phyloP scores from a whole-genome alignment of 164 flowering plant species.

The Macadamia integrifolia region DNA sequence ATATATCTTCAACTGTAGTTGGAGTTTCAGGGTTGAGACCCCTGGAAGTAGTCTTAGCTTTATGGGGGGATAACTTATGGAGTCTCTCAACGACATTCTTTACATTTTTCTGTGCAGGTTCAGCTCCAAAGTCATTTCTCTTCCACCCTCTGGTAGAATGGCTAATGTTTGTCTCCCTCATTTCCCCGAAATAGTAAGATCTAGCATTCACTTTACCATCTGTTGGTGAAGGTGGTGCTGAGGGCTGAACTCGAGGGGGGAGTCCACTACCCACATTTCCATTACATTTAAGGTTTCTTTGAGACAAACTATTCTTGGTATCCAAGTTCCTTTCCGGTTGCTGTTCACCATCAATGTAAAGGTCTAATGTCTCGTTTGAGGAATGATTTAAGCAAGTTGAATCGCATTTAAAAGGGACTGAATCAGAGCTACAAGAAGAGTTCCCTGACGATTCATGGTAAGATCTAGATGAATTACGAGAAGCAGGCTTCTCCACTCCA shows the following conservation, averaged over 20 bases:
- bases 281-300: conserved; percentile 23
- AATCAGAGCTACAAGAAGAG: conserved; percentile 44
- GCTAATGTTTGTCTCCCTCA: conserved; percentile 24
- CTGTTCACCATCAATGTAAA: conserved; percentile 92
- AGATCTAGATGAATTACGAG: conserved; percentile 29
- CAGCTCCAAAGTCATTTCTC: conserved; percentile 43
- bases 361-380: conserved; percentile 64
- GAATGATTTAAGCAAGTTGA: conserved; percentile 30
- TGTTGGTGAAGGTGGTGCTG: conserved; percentile 53
- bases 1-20: conserved; percentile 66
- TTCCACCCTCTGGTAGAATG: conserved; percentile 40
- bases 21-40: conserved; percentile 44
- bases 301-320: conserved; percentile 25
- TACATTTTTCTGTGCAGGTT: conserved; percentile 65
- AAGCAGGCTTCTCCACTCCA: conserved; percentile 28
- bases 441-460: conserved; percentile 18
- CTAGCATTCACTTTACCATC: conserved; percentile 40
- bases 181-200: conserved; percentile 58
- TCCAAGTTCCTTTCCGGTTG: conserved; percentile 38
- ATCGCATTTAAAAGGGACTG: conserved; percentile 19
- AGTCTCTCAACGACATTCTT: conserved; percentile 82
- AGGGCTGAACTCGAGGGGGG: conserved; percentile 55
- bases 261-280: conserved; percentile 33
- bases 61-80: conserved; percentile 31
- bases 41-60: conserved; percentile 29